Evolutionary conservation across 257 asterid genomes (phyloP).

Genomic region (Knoxia roxburghii): DNA sequence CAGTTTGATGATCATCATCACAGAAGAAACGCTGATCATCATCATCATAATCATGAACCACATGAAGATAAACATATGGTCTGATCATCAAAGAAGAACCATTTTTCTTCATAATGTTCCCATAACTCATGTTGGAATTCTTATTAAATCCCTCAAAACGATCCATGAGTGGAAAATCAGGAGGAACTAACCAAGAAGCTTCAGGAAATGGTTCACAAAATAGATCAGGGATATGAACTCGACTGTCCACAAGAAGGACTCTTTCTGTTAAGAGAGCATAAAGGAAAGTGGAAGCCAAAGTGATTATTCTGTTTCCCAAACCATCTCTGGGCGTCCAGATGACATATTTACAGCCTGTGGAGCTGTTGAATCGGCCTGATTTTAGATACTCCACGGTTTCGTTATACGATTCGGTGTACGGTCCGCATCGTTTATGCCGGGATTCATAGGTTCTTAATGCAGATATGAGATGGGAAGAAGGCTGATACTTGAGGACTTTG

Average conservation of each 20-base stretch:
- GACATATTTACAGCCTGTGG: conserved; percentile 53
- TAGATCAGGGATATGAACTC: conserved; percentile 50
- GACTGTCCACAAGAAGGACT: conserved; percentile 62
- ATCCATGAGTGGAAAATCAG: conserved; percentile 45
- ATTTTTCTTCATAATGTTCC: conserved; percentile 42
- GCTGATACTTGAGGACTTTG: conserved; percentile 26
- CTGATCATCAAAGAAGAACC: conserved; percentile 5
- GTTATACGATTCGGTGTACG: conserved; percentile 48
- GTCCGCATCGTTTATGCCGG: conserved; percentile 67
- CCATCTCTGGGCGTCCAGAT: conserved; percentile 68
- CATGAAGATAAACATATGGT: conserved; percentile 49
- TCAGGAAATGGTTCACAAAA: conserved; percentile 88
- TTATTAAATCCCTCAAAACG: conserved; percentile 35
- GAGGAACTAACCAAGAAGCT: conserved; percentile 68
- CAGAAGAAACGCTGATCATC: conserved; percentile 66
- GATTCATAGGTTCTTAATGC: conserved; percentile 62
- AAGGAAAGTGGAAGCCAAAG: conserved; percentile 65
- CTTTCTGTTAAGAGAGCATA: conserved; percentile 72
- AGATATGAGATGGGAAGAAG: conserved; percentile 66
- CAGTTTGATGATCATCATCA: conserved; percentile 47
- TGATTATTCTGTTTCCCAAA: conserved; percentile 64
- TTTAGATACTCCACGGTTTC: conserved; percentile 41
- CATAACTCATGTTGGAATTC: conserved; percentile 48
- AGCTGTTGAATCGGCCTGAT: conserved; percentile 26
- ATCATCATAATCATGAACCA: conserved; percentile 56